phyloP scores from a whole-genome alignment of 345 rosid species.

The Sonneratia alba region DNA sequence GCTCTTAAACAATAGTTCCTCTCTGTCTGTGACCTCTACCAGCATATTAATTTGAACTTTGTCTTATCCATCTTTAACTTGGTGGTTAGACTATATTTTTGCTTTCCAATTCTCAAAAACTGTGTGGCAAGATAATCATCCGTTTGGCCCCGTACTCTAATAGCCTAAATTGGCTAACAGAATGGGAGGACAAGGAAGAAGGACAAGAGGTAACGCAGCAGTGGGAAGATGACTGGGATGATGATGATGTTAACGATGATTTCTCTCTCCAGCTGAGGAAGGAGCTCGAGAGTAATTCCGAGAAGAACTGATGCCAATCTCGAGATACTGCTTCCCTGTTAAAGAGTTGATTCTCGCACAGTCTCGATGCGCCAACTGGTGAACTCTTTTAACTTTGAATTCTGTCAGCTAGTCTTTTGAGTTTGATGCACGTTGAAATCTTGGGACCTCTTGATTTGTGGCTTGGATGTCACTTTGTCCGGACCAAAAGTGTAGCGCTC shows the following conservation, averaged over 20 bases:
- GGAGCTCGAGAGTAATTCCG: conserved; percentile 54
- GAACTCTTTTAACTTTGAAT: neutral
- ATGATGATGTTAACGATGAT: conserved; percentile 83
- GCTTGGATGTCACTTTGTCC: neutral
- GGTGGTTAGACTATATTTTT: too few relatives aligned
- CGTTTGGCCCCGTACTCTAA: neutral
- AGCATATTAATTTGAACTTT: neutral
- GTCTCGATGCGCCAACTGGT: neutral
- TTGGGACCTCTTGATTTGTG: neutral
- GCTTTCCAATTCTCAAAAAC: too few relatives aligned
- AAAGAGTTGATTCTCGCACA: neutral
- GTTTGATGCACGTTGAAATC: neutral
- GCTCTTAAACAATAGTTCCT: neutral
- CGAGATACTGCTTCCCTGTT: neutral
- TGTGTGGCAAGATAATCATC: too few relatives aligned
- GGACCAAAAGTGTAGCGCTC: too few relatives aligned
- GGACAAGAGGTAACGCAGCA: conserved; percentile 60
- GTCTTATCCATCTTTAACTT: neutral
- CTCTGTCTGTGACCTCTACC: neutral
- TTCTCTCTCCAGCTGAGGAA: conserved; percentile 80
- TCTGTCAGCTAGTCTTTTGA: neutral
- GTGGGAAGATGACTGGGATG: conserved; percentile 98
- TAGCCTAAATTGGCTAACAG: conserved; percentile 17
- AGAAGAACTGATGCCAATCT: conserved; percentile 36
- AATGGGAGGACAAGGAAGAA: conserved; percentile 73